These are phyloP conservation scores for Amylocarpus encephaloides DNA, from an alignment of 2,329 filamentous ascomycete genomes.

Conservation along the genomic window DNA sequence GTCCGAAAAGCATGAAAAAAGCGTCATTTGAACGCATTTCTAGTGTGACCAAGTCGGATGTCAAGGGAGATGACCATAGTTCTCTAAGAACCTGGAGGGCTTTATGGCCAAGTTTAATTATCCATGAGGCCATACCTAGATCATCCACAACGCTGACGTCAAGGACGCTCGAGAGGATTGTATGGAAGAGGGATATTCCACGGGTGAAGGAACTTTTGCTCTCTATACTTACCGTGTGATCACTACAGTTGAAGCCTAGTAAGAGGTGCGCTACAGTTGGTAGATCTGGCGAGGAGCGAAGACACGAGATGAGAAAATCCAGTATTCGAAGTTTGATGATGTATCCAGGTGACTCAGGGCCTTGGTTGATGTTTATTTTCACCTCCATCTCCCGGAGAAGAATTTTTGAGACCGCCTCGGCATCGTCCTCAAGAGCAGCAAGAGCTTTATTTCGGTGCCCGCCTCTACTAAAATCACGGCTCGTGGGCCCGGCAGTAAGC, in stretches of 20 bases:
- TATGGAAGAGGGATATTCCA: slow-evolving; percentile 75
- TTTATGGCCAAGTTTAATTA: slow-evolving; percentile 61
- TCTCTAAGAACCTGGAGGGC: slow-evolving; percentile 68
- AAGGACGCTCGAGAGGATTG: slow-evolving; percentile 65
- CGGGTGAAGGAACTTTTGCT: slow-evolving; percentile 64
- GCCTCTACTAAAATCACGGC: slow-evolving; percentile 17
- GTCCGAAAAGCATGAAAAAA: slow-evolving; percentile 68
- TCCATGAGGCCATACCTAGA: slow-evolving; percentile 55
- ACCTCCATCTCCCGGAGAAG: slow-evolving; percentile 64
- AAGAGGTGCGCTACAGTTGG: slow-evolving; percentile 88
- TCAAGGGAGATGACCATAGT: slow-evolving; percentile 78
- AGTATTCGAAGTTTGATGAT: slow-evolving; percentile 78
- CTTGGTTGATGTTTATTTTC: slow-evolving; percentile 65
- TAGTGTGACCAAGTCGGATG: slow-evolving; percentile 64
- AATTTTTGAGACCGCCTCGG: slow-evolving; percentile 70
- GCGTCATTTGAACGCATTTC: slow-evolving; percentile 77
- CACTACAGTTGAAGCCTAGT: slow-evolving; percentile 76
- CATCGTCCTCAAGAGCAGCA: slow-evolving; percentile 77
- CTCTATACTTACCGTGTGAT: slow-evolving; percentile 62
- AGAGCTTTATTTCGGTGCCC: slow-evolving; percentile 73
- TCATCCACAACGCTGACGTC: slow-evolving; percentile 57
- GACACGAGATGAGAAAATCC: slow-evolving; percentile 76
- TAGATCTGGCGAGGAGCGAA: slow-evolving; percentile 65
- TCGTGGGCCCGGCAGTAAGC: slow-evolving; percentile 21
- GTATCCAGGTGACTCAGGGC: slow-evolving; percentile 65